Percentiles rank a stretch among this genome's conserved stretches.
Conservation (phyloP, 2,329 filamentous ascomycete species). For the Septoria petroselini region DNA sequence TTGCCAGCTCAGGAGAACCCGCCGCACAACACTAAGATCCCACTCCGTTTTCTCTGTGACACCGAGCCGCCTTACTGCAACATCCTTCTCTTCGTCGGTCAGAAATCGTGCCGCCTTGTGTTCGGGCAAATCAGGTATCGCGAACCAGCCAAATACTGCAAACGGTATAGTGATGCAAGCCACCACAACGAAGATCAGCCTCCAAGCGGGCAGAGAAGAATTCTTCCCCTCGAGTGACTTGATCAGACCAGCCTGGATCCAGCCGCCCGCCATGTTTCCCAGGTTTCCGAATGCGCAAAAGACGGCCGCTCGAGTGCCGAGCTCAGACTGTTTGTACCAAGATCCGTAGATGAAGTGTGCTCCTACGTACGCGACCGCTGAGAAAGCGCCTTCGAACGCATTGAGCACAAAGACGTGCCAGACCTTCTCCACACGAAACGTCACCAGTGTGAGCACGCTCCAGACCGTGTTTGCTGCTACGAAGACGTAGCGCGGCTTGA, state of each 20-base stretch:
- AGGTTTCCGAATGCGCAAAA: constrained; percentile 47
- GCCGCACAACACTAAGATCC: constrained; percentile 35
- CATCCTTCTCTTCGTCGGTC: constrained; percentile 38
- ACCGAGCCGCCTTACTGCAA: constrained; percentile 41
- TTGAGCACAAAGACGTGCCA: constrained; percentile 48
- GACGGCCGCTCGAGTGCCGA: constrained; percentile 43
- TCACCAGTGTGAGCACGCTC: constrained; percentile 47
- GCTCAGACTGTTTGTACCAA: constrained; percentile 47
- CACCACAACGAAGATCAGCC: constrained; percentile 47
- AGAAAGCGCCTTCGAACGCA: constrained; percentile 47
- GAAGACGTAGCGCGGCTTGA: constrained; percentile 45
- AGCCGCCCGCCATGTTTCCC: constrained; percentile 47
- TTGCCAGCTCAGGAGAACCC: constrained; percentile 46
- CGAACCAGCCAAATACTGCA: constrained; percentile 46
- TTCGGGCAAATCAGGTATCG: constrained; percentile 45
- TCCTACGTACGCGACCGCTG: constrained; percentile 44
- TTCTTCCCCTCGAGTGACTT: constrained; percentile 38
- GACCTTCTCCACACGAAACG: constrained; percentile 44
- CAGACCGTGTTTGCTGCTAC: constrained; percentile 45
- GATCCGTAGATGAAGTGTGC: constrained; percentile 47
- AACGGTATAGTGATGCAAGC: constrained; percentile 45
- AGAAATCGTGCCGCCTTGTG: constrained; percentile 46
- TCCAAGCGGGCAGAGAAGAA: constrained; percentile 42
- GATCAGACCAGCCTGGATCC: constrained; percentile 47
- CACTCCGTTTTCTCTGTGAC: constrained; percentile 27